Percentiles rank a stretch among this genome's conserved stretches.
Conservation (phyloP, 2,329 filamentous ascomycete genomes). For the Rhytidhysteron rufulum region DNA sequence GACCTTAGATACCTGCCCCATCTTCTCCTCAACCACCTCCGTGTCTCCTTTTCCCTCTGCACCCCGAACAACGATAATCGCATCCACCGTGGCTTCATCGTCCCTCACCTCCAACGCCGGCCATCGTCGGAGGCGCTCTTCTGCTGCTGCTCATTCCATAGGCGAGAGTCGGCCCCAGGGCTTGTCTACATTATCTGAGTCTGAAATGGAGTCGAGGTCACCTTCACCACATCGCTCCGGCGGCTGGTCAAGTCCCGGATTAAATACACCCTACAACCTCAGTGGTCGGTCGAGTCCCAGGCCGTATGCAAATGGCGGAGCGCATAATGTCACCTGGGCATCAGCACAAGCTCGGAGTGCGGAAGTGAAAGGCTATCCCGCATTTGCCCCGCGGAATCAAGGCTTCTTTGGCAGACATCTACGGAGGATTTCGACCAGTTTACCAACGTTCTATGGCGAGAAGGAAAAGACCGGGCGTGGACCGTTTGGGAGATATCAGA, state of each 20-base stretch:
- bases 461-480: slow-evolving; percentile 72
- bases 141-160: slow-evolving; percentile 28
- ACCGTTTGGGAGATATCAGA: slow-evolving; percentile 47
- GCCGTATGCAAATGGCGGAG: slow-evolving; percentile 48
- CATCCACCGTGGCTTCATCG: slow-evolving; percentile 35
- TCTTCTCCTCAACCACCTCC: slow-evolving; percentile 8
- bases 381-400: slow-evolving; percentile 75
- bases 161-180: slow-evolving; percentile 26
- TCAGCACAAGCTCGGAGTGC: slow-evolving; percentile 74
- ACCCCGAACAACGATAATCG: too few species aligned
- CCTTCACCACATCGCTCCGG: slow-evolving; percentile 80
- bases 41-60: slow-evolving; percentile 11
- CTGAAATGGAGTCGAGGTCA: slow-evolving; percentile 72
- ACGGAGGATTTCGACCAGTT: slow-evolving; percentile 71
- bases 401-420: slow-evolving; percentile 86
- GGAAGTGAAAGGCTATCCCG: slow-evolving; percentile 69
- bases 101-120: slow-evolving; percentile 34
- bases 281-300: slow-evolving; percentile 67
- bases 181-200: slow-evolving; percentile 31
- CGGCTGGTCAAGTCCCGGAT: slow-evolving; percentile 82
- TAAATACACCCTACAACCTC: slow-evolving; percentile 59
- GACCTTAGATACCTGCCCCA: slow-evolving; percentile 11
- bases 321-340: slow-evolving; percentile 69
- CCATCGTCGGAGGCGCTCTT: slow-evolving; percentile 39
- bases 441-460: slow-evolving; percentile 74